Conservation (phyloP, 2,329 filamentous ascomycete species). For the Verticillium tricorpus region DNA sequence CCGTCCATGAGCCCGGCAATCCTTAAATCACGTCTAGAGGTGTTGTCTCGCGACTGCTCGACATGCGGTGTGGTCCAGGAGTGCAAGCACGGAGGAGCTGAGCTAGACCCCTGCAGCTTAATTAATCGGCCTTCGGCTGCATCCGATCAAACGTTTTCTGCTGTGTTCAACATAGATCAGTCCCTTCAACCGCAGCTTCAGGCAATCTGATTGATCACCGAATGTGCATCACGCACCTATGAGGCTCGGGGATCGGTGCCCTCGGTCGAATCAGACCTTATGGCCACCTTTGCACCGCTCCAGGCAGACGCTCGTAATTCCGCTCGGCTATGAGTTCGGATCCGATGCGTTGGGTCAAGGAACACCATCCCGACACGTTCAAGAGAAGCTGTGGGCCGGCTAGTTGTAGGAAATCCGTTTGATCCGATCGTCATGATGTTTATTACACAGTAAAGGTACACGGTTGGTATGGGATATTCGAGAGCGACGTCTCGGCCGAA, state of each 20-base stretch:
- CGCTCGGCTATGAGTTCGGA: not conserved
- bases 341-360: not conserved
- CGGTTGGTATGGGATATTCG: not conserved
- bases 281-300: not conserved
- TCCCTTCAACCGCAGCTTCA: not conserved
- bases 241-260: not conserved
- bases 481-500: not conserved
- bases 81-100: not conserved
- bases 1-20: not conserved
- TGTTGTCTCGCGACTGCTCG: not conserved
- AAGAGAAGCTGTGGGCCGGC: not conserved
- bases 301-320: not conserved
- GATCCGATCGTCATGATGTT: not conserved
- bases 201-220: not conserved
- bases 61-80: not conserved
- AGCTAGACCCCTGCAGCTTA: not conserved
- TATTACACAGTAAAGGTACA: conserved; percentile 1
- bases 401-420: not conserved
- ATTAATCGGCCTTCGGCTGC: not conserved
- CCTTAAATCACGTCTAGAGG: not conserved
- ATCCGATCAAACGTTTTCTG: not conserved
- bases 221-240: not conserved
- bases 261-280: not conserved
- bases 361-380: not conserved
- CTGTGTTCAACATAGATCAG: not conserved